Evolutionary conservation across 441 rosid species (phyloP), one percentile per base, ranked within the genome.

Genomic region (Pelargonium myrrhifolium): DNA sequence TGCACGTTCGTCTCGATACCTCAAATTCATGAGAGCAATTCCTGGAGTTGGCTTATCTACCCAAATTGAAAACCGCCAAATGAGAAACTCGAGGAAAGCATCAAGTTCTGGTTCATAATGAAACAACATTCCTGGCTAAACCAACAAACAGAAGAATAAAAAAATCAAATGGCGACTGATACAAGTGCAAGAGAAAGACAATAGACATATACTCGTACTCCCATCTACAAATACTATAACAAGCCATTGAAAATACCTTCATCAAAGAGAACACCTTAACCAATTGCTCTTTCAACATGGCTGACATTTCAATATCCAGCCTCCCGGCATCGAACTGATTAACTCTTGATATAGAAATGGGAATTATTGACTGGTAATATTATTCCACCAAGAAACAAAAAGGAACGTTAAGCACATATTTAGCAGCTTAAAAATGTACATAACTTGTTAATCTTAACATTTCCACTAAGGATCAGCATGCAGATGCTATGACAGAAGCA

Each of bases 41-140:
- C 99, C 97, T 0, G 99, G 99, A 63, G 96, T 89, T 18, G 99
- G 95, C 82, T 93, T 88, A 80, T 88, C 97, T 64, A 91, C 96
- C 99, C 99, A 93, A 72, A 93, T 88, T 65, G 99, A 93, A 84
- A 93, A 93, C 71, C 92, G 79, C 97, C 99, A 93, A 76, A 93
- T 93, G 71, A 93, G 92, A 80, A 91, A 93, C 88, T 93, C 93
- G 65, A 93, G 99, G 79, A 93, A 93, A 51, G 97, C 97, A 76
- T 93, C 96, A 6, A 91, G 95, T 76, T 93, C 99, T 26, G 99
- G 92, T 79, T 93, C 97, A 79, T 89, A 91, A 62, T 93, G 99
- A 84, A 93, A 93, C 78, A 93, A 72, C 87, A 93, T 86, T 81
- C 99, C 97, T 84, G 99, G 99, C 97, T 93, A 84, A 83, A 78